A percentile compares a stretch with the other conserved stretches of the same genome.
Evolutionary conservation across 805 yeast genomes (phyloP).

Genomic region (Pichia manshurica): DNA sequence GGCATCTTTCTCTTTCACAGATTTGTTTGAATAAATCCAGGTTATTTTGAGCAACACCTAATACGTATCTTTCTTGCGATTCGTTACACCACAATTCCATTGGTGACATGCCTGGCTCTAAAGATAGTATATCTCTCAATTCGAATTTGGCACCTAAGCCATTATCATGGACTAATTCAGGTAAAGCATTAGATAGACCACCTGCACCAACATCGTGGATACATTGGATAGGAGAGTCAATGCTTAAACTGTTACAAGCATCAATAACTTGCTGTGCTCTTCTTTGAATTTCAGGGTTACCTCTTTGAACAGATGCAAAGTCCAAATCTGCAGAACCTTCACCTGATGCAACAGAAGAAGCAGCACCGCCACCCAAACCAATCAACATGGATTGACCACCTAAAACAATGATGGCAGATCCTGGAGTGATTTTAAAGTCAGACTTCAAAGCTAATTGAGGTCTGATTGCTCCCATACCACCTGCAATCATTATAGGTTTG

Average conservation of each 20-base stretch:
- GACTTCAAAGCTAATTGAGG: constrained; percentile 83
- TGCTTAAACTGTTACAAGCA: constrained; percentile 81
- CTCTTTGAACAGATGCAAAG: constrained; percentile 98
- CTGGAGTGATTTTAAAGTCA: constrained; percentile 82
- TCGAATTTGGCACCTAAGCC: constrained; percentile 92
- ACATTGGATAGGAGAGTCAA: constrained; percentile 75
- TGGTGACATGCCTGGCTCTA: constrained; percentile 98
- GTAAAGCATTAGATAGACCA: constrained; percentile 94
- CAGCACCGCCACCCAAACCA: constrained; percentile 99
- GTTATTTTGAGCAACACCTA: constrained; percentile 82
- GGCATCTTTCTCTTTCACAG: constrained; percentile 94
- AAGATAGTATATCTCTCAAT: constrained; percentile 79
- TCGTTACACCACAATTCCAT: constrained; percentile 99
- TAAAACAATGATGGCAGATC: constrained; percentile 82
- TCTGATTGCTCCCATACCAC: constrained; percentile 96
- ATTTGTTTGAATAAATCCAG: constrained; percentile 65
- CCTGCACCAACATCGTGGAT: constrained; percentile 99
- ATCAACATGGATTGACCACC: constrained; percentile 98
- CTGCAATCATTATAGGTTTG: constrained; percentile 98
- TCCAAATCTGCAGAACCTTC: constrained; percentile 95
- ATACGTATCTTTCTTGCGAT: constrained; percentile 95
- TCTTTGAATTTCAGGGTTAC: constrained; percentile 98
- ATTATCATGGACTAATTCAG: constrained; percentile 96
- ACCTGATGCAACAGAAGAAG: constrained; percentile 93
- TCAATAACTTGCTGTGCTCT: constrained; percentile 98